A percentile compares a stretch with the other conserved stretches of the same genome.
phyloP scores from a whole-genome alignment of 257 asterid genomes.

The Jacaranda mimosifolia region DNA sequence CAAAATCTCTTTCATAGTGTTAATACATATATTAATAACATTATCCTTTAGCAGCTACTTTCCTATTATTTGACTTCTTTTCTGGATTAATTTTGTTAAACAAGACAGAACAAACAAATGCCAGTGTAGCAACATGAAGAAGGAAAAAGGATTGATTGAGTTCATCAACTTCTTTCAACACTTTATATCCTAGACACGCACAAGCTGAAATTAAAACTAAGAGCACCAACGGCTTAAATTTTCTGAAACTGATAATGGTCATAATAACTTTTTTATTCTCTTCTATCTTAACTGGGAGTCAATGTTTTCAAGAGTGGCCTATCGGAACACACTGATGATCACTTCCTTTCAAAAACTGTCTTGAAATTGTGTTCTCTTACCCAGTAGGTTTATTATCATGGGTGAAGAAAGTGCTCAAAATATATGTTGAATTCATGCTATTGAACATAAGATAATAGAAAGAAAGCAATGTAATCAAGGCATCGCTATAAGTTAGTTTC shows the following conservation, averaged over 20 bases:
- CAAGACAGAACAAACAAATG: conserved; percentile 12
- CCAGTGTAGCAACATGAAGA: neutral
- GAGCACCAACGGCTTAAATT: neutral
- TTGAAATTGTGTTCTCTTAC: neutral
- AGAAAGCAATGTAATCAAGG: neutral
- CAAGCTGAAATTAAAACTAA: conserved; percentile 2
- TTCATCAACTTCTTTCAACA: neutral
- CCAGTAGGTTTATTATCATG: conserved; percentile 4
- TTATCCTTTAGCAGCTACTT: neutral
- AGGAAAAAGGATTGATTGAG: neutral
- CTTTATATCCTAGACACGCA: conserved; percentile 10
- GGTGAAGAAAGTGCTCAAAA: neutral
- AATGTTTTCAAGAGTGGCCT: neutral
- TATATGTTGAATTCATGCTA: neutral
- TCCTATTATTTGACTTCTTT: neutral
- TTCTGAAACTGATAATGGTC: conserved; percentile 12
- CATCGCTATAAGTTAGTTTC: neutral
- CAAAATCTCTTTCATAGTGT: neutral
- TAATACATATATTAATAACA: conserved; percentile 11
- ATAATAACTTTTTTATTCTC: neutral
- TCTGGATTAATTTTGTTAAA: neutral
- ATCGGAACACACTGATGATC: neutral
- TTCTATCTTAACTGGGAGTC: neutral
- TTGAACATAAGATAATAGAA: neutral
- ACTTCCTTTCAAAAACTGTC: conserved; percentile 9